phyloP scores from a whole-genome alignment of 495 filamentous ascomycete genomes.

The Sabuloglossum arenarium region DNA sequence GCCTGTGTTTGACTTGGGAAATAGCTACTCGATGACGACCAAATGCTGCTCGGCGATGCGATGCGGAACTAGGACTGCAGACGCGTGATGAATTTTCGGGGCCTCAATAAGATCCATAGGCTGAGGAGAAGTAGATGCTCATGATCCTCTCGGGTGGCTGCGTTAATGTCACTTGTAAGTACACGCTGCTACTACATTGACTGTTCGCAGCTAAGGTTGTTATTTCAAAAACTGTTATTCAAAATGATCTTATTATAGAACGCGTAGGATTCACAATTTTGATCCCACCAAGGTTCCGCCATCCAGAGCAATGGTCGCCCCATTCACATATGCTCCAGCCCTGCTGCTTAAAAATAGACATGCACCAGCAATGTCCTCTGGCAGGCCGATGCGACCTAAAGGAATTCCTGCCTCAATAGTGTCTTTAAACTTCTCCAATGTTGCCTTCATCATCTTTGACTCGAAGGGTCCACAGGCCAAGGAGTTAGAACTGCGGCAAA shows the following conservation, averaged over 20 bases:
- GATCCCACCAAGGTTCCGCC: conserved; percentile 35
- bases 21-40: background rate
- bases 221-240: background rate
- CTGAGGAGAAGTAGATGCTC: background rate
- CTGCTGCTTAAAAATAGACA: conserved; percentile 52
- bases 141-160: background rate
- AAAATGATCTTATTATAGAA: background rate
- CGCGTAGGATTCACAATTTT: conserved; percentile 23
- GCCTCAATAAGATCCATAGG: background rate
- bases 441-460: conserved; percentile 68
- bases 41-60: background rate
- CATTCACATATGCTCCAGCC: conserved; percentile 56
- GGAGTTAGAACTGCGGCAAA: conserved; percentile 27
- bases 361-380: conserved; percentile 53
- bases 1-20: no score
- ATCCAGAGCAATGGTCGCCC: conserved; percentile 54
- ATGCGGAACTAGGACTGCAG: background rate
- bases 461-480: conserved; percentile 66
- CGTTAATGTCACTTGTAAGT: background rate
- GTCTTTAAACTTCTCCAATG: conserved; percentile 37
- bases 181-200: no score
- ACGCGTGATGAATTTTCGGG: background rate
- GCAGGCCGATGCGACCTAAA: conserved; percentile 47
- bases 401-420: conserved; percentile 42
- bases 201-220: no score